phyloP scores from a whole-genome alignment of 768 basidiomycete genomes.

The Pluteus cervinus region DNA sequence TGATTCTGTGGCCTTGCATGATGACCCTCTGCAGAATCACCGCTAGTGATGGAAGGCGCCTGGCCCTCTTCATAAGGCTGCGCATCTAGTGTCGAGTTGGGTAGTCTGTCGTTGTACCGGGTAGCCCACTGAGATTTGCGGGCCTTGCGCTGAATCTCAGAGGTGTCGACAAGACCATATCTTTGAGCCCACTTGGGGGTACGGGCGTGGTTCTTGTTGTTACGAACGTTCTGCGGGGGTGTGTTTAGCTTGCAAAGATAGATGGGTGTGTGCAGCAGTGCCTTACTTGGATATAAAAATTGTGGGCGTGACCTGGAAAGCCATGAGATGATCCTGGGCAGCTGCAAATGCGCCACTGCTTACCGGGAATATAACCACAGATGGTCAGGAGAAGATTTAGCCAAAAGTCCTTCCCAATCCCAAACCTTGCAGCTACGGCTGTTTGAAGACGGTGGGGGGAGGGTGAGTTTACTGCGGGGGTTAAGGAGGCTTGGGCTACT shows the following conservation, averaged over 20 bases:
- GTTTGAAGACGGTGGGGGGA: conserved; percentile 9
- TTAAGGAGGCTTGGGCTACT: conserved; percentile 13
- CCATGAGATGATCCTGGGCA: conserved; percentile 6
- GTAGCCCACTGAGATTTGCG: conserved; percentile 82
- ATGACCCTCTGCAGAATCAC: conserved; percentile 29
- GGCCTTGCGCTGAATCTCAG: conserved; percentile 71
- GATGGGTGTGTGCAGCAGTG: background rate
- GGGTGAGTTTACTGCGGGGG: background rate
- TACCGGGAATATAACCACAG: conserved; percentile 86
- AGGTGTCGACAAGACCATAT: conserved; percentile 83
- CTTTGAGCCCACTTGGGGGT: conserved; percentile 96
- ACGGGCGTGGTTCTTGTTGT: conserved; percentile 87
- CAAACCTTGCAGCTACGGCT: conserved; percentile 94
- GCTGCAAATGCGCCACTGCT: conserved; percentile 1
- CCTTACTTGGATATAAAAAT: conserved; percentile 86
- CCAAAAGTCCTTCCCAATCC: conserved; percentile 88
- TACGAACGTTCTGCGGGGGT: conserved; percentile 75
- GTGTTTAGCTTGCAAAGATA: background rate
- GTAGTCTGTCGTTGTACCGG: conserved; percentile 79
- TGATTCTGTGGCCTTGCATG: conserved; percentile 24
- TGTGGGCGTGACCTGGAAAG: conserved; percentile 75
- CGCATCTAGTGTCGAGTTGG: conserved; percentile 61
- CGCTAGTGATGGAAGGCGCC: conserved; percentile 38
- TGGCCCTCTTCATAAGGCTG: conserved; percentile 80
- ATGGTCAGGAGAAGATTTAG: conserved; percentile 85